phyloP scores from a whole-genome alignment of 257 asterid species.

The Lycium barbarum region DNA sequence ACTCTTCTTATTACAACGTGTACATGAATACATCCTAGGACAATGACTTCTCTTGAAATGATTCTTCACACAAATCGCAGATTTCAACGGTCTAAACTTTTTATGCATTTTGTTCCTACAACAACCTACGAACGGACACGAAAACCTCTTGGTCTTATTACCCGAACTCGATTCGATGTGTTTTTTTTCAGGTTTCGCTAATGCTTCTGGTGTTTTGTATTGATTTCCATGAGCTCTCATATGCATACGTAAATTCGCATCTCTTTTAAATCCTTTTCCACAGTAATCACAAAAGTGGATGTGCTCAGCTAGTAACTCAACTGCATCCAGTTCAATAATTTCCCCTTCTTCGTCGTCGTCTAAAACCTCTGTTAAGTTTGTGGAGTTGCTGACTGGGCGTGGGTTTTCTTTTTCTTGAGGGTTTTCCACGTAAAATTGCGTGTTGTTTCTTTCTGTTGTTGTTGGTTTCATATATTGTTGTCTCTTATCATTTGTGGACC shows the following conservation, averaged over 20 bases:
- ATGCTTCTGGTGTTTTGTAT: constrained; percentile 80
- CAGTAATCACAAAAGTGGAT: constrained; percentile 86
- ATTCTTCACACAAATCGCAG: constrained; percentile 78
- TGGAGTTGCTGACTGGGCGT: too few relatives aligned
- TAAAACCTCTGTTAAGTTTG: neutral
- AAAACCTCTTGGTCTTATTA: constrained; percentile 55
- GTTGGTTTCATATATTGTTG: too few relatives aligned
- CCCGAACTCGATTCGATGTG: constrained; percentile 26
- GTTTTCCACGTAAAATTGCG: too few relatives aligned
- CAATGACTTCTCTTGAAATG: constrained; percentile 97
- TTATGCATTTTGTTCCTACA: constrained; percentile 70
- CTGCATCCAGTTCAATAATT: constrained; percentile 77
- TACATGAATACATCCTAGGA: constrained; percentile 82
- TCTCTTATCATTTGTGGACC: too few relatives aligned
- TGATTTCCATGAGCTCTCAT: constrained; percentile 95
- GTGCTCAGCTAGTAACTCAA: constrained; percentile 84
- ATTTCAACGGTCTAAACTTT: constrained; percentile 81
- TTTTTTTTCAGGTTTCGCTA: constrained; percentile 67
- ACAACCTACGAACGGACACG: constrained; percentile 87
- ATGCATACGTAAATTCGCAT: constrained; percentile 96
- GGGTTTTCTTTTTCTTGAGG: too few relatives aligned
- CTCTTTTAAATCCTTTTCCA: constrained; percentile 95
- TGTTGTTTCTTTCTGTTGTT: too few relatives aligned
- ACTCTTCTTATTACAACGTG: constrained; percentile 74
- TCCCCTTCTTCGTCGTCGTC: constrained; percentile 43